These are phyloP conservation scores for Sugiyamaella japonica DNA, from an alignment of 1,139 yeast species.

Conservation along the genomic window DNA sequence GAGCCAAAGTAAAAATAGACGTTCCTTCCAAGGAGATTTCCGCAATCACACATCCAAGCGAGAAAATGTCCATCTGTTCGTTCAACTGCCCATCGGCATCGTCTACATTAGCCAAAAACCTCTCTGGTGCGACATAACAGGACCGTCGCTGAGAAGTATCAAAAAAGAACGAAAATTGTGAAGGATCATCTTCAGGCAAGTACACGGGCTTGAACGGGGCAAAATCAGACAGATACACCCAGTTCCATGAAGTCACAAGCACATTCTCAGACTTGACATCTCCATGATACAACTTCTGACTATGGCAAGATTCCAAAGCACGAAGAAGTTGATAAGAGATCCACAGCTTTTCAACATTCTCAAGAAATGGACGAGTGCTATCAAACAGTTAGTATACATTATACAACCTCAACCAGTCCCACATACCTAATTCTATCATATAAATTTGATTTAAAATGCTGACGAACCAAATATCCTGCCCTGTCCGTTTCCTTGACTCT, in stretches of 20 bases:
- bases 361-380: constrained; percentile 81
- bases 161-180: constrained; percentile 88
- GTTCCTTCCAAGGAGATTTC: constrained; percentile 86
- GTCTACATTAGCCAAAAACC: constrained; percentile 53
- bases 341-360: constrained; percentile 79
- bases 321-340: constrained; percentile 74
- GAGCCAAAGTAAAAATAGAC: constrained; percentile 82
- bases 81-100: constrained; percentile 43
- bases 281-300: constrained; percentile 69
- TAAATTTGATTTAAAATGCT: constrained; percentile 70
- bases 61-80: constrained; percentile 80
- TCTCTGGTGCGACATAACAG: constrained; percentile 93
- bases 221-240: constrained; percentile 82
- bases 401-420: not conserved
- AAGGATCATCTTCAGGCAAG: constrained; percentile 91
- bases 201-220: constrained; percentile 81
- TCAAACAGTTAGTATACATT: constrained; percentile 12
- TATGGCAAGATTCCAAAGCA: constrained; percentile 65
- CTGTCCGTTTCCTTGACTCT: constrained; percentile 83
- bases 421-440: constrained; percentile 69
- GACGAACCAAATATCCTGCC: constrained; percentile 88
- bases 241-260: constrained; percentile 83
- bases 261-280: constrained; percentile 90
- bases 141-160: constrained; percentile 85
- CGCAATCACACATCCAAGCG: constrained; percentile 88